These are phyloP conservation scores for Aureobasidium sp. DNA, from an alignment of 2,329 filamentous ascomycete genomes.

Conservation along the genomic window DNA sequence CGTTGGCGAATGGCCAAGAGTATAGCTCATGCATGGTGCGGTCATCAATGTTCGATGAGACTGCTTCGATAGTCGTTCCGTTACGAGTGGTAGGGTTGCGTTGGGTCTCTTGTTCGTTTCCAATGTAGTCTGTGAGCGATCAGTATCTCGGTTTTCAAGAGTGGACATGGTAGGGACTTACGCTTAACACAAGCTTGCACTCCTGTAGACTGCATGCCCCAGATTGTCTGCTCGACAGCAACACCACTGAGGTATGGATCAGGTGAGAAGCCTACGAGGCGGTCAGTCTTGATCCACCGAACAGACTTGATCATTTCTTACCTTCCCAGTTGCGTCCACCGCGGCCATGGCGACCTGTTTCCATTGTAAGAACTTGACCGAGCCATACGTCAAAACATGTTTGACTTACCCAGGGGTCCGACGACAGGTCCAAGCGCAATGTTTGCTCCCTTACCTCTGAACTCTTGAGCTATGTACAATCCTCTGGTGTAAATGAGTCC, in stretches of 20 bases:
- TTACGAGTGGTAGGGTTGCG: conserved; percentile 24
- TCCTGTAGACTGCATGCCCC: conserved; percentile 34
- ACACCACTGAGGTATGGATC: conserved; percentile 43
- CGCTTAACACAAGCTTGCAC: conserved; percentile 37
- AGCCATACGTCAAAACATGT: background rate
- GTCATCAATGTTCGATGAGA: conserved; percentile 35
- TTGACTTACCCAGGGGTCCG: conserved; percentile 27
- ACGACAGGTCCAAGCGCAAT: conserved; percentile 45
- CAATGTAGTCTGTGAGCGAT: conserved; percentile 34
- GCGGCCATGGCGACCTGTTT: conserved; percentile 7
- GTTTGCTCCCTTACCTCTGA: conserved; percentile 38
- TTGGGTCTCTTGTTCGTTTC: conserved; percentile 42
- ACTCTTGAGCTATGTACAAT: conserved; percentile 24
- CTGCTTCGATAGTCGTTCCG: conserved; percentile 25
- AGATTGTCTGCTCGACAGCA: conserved; percentile 35
- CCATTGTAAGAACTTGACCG: background rate
- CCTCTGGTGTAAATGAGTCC: conserved; percentile 27
- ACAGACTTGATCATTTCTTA: conserved; percentile 19
- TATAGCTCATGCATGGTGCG: conserved; percentile 68
- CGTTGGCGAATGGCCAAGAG: conserved; percentile 55
- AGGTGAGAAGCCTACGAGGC: conserved; percentile 40
- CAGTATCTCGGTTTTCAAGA: conserved; percentile 18
- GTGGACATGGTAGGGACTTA: conserved; percentile 23
- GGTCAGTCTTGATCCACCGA: conserved; percentile 22
- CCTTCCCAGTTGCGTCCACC: conserved; percentile 25